phyloP scores from a whole-genome alignment of 108 stramenopile genomes.

The Epithemia pelagica region DNA sequence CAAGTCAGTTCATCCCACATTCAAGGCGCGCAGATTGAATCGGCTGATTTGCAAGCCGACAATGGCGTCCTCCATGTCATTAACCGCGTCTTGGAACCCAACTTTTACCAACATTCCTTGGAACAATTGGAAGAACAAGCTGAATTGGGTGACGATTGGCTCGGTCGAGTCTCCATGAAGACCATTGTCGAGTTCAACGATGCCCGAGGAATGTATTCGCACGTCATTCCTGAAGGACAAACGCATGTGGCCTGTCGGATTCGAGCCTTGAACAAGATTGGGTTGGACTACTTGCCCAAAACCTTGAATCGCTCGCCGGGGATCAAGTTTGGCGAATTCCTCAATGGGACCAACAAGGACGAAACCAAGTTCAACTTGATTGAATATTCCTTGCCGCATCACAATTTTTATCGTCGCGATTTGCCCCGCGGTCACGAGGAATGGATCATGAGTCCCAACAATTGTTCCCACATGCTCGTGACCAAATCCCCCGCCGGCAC shows the following conservation, averaged over 20 bases:
- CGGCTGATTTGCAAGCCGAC: conserved; percentile 4
- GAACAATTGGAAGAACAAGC: conserved; percentile 4
- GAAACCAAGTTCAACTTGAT: conserved; percentile 8
- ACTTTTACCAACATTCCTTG: conserved; percentile 2
- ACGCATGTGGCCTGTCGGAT: conserved; percentile 15
- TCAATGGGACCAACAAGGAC: conserved; percentile 1
- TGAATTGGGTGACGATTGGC: conserved; percentile 3
- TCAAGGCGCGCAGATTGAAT: background rate
- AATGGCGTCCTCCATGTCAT: conserved; percentile 13
- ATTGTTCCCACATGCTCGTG: conserved; percentile 12
- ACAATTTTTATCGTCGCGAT: conserved; percentile 7
- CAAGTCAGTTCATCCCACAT: background rate
- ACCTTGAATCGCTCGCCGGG: conserved; percentile 4
- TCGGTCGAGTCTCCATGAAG: background rate
- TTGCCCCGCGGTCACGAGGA: background rate
- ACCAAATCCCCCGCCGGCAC: conserved; percentile 8
- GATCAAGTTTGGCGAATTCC: conserved; percentile 6
- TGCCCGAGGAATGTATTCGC: background rate
- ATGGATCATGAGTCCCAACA: background rate
- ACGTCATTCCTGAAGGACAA: background rate
- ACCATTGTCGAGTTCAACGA: conserved; percentile 3
- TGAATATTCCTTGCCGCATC: conserved; percentile 3
- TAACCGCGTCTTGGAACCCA: conserved; percentile 4
- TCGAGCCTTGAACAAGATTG: conserved; percentile 12
- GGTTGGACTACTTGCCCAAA: conserved; percentile 5